These are phyloP conservation scores for Penicillium longicatenatum DNA, from an alignment of 495 filamentous ascomycete genomes.

Conservation along the genomic window DNA sequence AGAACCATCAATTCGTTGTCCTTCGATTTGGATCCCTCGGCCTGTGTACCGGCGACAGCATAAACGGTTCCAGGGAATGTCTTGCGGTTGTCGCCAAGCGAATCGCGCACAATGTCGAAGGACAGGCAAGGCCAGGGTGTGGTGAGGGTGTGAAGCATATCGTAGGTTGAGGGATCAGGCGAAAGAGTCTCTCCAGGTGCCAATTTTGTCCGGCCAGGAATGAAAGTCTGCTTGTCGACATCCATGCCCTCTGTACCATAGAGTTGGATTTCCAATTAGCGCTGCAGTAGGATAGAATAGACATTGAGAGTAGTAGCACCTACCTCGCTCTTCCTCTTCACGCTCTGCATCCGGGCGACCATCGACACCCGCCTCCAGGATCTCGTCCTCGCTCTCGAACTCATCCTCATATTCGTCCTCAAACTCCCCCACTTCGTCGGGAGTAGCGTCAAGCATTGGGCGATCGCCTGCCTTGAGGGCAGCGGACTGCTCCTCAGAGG, in stretches of 20 bases:
- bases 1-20: slow-evolving; percentile 95
- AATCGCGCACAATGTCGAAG: slow-evolving; percentile 87
- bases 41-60: slow-evolving; percentile 91
- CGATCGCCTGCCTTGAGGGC: slow-evolving; percentile 72
- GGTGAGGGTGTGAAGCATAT: slow-evolving; percentile 92
- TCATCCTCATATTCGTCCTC: slow-evolving; percentile 97
- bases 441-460: slow-evolving; percentile 49
- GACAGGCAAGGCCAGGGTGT: slow-evolving; percentile 96
- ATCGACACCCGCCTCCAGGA: slow-evolving; percentile 91
- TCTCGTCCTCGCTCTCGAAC: slow-evolving; percentile 95
- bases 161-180: slow-evolving; percentile 87
- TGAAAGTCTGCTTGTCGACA: slow-evolving; percentile 88
- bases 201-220: slow-evolving; percentile 85
- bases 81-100: slow-evolving; percentile 85
- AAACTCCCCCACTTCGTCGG: slow-evolving; percentile 79
- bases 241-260: slow-evolving; percentile 72
- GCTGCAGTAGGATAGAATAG: not conserved
- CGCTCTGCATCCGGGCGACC: slow-evolving; percentile 90
- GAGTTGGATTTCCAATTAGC: not conserved
- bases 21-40: slow-evolving; percentile 67
- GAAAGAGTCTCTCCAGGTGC: slow-evolving; percentile 85
- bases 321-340: slow-evolving; percentile 79
- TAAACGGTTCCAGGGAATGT: slow-evolving; percentile 92
- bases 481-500: slow-evolving; percentile 50
- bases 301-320: not conserved